phyloP scores from a whole-genome alignment of 129 eudicot species.

The Saposhnikovia divaricata region DNA sequence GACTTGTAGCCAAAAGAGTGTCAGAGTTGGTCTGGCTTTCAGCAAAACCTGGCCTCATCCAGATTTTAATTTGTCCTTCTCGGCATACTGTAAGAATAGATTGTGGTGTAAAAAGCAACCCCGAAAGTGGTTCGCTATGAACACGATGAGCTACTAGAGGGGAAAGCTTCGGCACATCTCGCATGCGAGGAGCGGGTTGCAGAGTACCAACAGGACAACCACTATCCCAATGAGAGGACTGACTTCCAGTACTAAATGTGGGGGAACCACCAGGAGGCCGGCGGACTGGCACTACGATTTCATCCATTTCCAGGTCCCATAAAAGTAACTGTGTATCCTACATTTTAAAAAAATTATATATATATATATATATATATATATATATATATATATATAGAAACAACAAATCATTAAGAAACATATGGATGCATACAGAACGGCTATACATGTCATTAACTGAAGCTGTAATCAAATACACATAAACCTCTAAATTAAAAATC shows the following conservation, averaged over 20 bases:
- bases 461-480: neutral
- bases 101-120: slow-evolving; percentile 64
- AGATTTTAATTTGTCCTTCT: slow-evolving; percentile 84
- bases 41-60: slow-evolving; percentile 66
- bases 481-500: neutral
- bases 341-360: neutral
- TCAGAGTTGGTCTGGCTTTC: slow-evolving; percentile 53
- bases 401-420: neutral
- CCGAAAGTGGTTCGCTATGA: slow-evolving; percentile 83
- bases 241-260: slow-evolving; percentile 71
- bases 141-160: slow-evolving; percentile 81
- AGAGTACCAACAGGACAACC: slow-evolving; percentile 56
- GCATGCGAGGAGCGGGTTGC: slow-evolving; percentile 85
- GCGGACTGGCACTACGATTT: slow-evolving; percentile 82
- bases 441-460: neutral
- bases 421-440: neutral
- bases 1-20: slow-evolving; percentile 33
- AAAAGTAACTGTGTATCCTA: slow-evolving; percentile 83
- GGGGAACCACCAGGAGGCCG: slow-evolving; percentile 89
- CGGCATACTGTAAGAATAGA: slow-evolving; percentile 66
- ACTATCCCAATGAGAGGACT: slow-evolving; percentile 78
- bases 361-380: too few relatives aligned
- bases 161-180: slow-evolving; percentile 87
- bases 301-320: slow-evolving; percentile 93
- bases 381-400: too few relatives aligned